phyloP scores from a whole-genome alignment of 768 basidiomycete genomes.

The Leccinum longicurvipes region DNA sequence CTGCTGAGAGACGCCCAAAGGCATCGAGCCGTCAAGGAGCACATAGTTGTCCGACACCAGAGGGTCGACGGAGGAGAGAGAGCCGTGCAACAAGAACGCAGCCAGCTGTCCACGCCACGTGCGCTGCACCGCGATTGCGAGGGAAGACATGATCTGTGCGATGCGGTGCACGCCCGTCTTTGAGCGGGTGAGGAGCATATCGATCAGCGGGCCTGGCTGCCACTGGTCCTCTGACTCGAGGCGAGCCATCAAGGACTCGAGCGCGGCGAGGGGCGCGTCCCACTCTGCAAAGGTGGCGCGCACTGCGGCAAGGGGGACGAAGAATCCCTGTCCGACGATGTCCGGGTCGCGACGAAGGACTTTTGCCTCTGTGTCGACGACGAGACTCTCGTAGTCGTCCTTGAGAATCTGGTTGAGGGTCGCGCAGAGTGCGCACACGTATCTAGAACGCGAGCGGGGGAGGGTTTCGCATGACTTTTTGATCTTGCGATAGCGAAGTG shows the following conservation, averaged over 20 bases:
- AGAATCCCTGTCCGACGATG: conserved; percentile 76
- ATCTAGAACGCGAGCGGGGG: conserved; percentile 62
- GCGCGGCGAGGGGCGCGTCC: conserved; percentile 80
- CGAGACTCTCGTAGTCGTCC: conserved; percentile 75
- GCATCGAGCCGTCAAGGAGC: conserved; percentile 65
- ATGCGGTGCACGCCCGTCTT: conserved; percentile 78
- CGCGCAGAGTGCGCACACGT: conserved; percentile 75
- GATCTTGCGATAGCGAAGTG: conserved; percentile 71
- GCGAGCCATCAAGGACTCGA: conserved; percentile 61
- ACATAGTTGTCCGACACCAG: conserved; percentile 57
- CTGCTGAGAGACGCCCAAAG: conserved; percentile 74
- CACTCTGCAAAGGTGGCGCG: conserved; percentile 83
- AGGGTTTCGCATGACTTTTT: conserved; percentile 51
- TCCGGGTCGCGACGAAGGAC: conserved; percentile 70
- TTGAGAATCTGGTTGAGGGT: conserved; percentile 70
- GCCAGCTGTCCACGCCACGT: conserved; percentile 85
- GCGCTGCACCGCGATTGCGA: conserved; percentile 73
- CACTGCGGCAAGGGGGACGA: conserved; percentile 82
- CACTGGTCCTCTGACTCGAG: conserved; percentile 50
- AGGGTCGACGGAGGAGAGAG: conserved; percentile 59
- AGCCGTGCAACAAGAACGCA: conserved; percentile 78
- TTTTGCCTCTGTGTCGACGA: conserved; percentile 78
- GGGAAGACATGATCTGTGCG: conserved; percentile 61
- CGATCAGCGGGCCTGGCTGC: conserved; percentile 76
- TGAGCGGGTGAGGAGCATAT: conserved; percentile 68